Percentiles rank a stretch among this genome's conserved stretches.
Evolutionary conservation across 768 basidiomycete genomes (phyloP).

Genomic region (Trametes maxima): DNA sequence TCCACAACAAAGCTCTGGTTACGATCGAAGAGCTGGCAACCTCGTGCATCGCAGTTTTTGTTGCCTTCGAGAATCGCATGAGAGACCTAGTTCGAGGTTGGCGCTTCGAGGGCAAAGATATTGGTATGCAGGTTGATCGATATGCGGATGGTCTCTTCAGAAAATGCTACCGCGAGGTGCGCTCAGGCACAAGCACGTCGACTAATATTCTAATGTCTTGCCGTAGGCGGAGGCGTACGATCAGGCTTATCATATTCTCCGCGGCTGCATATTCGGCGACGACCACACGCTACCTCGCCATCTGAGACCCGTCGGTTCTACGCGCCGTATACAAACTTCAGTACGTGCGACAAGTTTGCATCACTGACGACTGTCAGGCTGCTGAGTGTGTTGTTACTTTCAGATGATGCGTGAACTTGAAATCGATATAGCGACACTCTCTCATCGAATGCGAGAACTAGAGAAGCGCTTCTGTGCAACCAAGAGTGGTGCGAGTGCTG

Average conservation of each 20-base stretch:
- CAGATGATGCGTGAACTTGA: too few species aligned
- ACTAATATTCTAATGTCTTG: too few species aligned
- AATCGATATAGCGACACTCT: not conserved
- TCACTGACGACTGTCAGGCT: too few species aligned
- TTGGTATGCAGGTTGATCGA: slow-evolving; percentile 13
- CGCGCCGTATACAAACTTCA: not conserved
- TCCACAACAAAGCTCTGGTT: not conserved
- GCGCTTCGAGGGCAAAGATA: slow-evolving; percentile 15
- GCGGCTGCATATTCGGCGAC: not conserved
- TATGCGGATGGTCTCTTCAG: slow-evolving; percentile 17
- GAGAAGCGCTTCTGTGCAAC: not conserved
- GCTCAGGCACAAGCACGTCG: not conserved
- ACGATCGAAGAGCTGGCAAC: slow-evolving; percentile 4
- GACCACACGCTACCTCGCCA: not conserved
- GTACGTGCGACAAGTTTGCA: not conserved
- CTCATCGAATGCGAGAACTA: not conserved
- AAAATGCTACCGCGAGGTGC: slow-evolving; percentile 7
- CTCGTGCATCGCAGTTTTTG: slow-evolving; percentile 17
- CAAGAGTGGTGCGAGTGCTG: not conserved
- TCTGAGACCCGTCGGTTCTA: not conserved
- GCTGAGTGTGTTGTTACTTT: too few species aligned
- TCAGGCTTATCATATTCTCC: not conserved
- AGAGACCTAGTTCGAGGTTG: slow-evolving; percentile 10
- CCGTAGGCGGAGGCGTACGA: not conserved
- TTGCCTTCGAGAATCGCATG: slow-evolving; percentile 18